These are phyloP conservation scores for Syncephalastrum monosporum DNA, from an alignment of 371 early-diverging fungal species.

Conservation along the genomic window DNA sequence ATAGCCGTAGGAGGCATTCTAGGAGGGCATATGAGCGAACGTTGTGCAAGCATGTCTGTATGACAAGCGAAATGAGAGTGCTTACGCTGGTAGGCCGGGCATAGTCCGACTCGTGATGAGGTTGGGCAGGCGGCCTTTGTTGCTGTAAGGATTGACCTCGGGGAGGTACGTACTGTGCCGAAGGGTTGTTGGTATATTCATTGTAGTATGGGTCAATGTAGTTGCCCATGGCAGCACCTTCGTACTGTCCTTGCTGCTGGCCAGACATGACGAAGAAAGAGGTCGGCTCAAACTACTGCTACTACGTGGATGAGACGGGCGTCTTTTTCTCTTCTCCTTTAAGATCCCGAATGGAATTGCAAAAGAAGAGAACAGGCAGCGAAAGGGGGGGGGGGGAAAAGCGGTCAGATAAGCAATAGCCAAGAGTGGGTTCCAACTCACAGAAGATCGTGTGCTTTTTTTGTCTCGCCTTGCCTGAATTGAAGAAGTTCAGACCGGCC, in stretches of 20 bases:
- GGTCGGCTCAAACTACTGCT: background rate
- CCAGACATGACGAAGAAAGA: constrained; percentile 9
- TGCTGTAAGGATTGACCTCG: constrained; percentile 18
- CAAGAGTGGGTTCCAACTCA: too few species aligned
- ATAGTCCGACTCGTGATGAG: constrained; percentile 11
- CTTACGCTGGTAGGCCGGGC: constrained; percentile 8
- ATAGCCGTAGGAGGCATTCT: constrained; percentile 15
- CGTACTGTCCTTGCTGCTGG: constrained; percentile 16
- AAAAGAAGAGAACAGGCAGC: too few species aligned
- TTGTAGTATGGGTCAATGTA: constrained; percentile 12
- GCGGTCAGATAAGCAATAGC: too few species aligned
- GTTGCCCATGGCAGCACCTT: constrained; percentile 11
- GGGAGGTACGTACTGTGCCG: constrained; percentile 13
- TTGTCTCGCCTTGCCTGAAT: too few species aligned
- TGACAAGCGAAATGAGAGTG: background rate
- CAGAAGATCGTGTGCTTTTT: too few species aligned
- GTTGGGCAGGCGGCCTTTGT: constrained; percentile 4
- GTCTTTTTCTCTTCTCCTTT: too few species aligned
- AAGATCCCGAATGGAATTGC: too few species aligned
- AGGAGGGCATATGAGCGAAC: background rate
- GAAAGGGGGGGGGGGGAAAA: too few species aligned
- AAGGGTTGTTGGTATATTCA: constrained; percentile 10
- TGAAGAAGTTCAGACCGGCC: too few species aligned
- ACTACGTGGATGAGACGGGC: too few species aligned
- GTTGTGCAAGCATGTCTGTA: background rate